A percentile compares a stretch with the other conserved stretches of the same genome.
phyloP scores from a whole-genome alignment of 164 flowering plant species.

The grape (Vitis vinifera) region ASM3070453v1 NC_081808.1:1728501-1729000 shows the following conservation, averaged over 20 bases:
- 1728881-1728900: slow-evolving; percentile 45
- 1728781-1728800: slow-evolving; percentile 30
- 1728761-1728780: slow-evolving; percentile 45
- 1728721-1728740: slow-evolving; percentile 45
- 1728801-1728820: slow-evolving; percentile 48
- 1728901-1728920: slow-evolving; percentile 40
- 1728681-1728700: slow-evolving; percentile 47
- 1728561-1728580: slow-evolving; percentile 41
- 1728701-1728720: slow-evolving; percentile 39
- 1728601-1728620: slow-evolving; percentile 35
- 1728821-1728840: slow-evolving; percentile 63
- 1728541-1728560: slow-evolving; percentile 36
- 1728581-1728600: slow-evolving; percentile 30
- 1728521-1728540: slow-evolving; percentile 59
- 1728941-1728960: slow-evolving; percentile 55
- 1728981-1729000: slow-evolving; percentile 56
- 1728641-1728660: slow-evolving; percentile 45
- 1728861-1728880: slow-evolving; percentile 42
- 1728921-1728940: slow-evolving; percentile 54
- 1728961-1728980: slow-evolving; percentile 51
- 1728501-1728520: slow-evolving; percentile 38
- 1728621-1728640: slow-evolving; percentile 48
- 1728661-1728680: slow-evolving; percentile 37
- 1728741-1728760: slow-evolving; percentile 56
- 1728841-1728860: slow-evolving; percentile 58